Conservation (phyloP, 164 flowering plant genomes). For the Hamamelis virginiana region DNA sequence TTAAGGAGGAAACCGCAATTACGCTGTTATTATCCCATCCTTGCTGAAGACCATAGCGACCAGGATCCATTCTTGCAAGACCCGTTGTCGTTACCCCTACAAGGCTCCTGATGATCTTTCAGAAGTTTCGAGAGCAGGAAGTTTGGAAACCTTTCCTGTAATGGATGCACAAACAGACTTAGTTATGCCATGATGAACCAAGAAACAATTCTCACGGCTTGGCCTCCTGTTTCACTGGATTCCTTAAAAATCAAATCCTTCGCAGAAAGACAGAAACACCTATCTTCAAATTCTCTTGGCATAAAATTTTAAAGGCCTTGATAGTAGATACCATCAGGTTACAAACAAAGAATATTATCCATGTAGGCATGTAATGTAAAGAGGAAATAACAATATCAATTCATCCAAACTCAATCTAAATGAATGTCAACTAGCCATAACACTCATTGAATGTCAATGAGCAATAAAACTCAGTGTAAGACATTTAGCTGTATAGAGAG, state of each 20-base stretch:
- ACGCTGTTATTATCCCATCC: slow-evolving; percentile 99
- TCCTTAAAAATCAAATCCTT: slow-evolving; percentile 47
- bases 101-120: slow-evolving; percentile 47
- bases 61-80: slow-evolving; percentile 75
- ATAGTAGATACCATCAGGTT: too few relatives aligned
- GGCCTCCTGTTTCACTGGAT: slow-evolving; percentile 50
- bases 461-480: too few relatives aligned
- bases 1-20: slow-evolving; percentile 99
- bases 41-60: slow-evolving; percentile 93
- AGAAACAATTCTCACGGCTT: slow-evolving; percentile 45
- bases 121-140: slow-evolving; percentile 54
- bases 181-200: slow-evolving; percentile 61
- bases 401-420: too few relatives aligned
- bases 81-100: slow-evolving; percentile 37
- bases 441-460: too few relatives aligned
- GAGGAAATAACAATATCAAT: too few relatives aligned
- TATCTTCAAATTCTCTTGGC: slow-evolving; percentile 31
- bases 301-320: neutral
- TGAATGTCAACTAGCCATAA: too few relatives aligned
- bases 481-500: too few relatives aligned
- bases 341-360: too few relatives aligned
- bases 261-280: slow-evolving; percentile 32
- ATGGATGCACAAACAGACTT: slow-evolving; percentile 77
- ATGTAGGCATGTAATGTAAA: too few relatives aligned
- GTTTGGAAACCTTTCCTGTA: slow-evolving; percentile 78